These are phyloP conservation scores for Cicer chorassanicum DNA, from an alignment of 306 rosid genomes.

Conservation along the genomic window DNA sequence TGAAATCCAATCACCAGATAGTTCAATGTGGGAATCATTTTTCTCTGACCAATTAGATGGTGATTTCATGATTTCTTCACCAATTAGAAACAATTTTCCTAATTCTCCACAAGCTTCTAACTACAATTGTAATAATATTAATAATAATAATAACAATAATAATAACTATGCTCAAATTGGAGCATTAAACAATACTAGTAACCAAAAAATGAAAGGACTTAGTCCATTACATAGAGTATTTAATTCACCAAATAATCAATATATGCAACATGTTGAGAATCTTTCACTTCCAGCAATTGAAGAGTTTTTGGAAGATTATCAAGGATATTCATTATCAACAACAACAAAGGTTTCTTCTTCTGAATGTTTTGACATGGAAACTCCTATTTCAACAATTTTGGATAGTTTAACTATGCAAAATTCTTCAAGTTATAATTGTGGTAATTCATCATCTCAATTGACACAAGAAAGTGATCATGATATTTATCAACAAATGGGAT, in stretches of 20 bases:
- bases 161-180: constrained; percentile 55
- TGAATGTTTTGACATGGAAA: constrained; percentile 53
- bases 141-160: constrained; percentile 34
- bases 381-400: constrained; percentile 48
- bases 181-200: constrained; percentile 54
- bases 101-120: constrained; percentile 57
- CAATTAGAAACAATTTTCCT: constrained; percentile 62
- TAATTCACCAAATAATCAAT: constrained; percentile 74
- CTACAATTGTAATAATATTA: constrained; percentile 45
- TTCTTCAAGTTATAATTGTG: constrained; percentile 51
- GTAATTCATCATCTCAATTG: constrained; percentile 56
- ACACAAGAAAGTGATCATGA: constrained; percentile 50
- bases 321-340: constrained; percentile 45
- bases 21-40: constrained; percentile 80
- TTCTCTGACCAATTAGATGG: constrained; percentile 74
- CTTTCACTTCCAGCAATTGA: constrained; percentile 66
- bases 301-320: constrained; percentile 75
- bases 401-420: constrained; percentile 51
- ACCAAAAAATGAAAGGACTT: constrained; percentile 74
- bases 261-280: constrained; percentile 62
- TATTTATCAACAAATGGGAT: constrained; percentile 53
- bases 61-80: constrained; percentile 91
- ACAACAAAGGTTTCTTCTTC: constrained; percentile 44
- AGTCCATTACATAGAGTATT: constrained; percentile 87
- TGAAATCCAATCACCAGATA: constrained; percentile 83